Conservation (phyloP, 1,284 basidiomycete genomes). For the Sanghuangporus sanghuang region DNA sequence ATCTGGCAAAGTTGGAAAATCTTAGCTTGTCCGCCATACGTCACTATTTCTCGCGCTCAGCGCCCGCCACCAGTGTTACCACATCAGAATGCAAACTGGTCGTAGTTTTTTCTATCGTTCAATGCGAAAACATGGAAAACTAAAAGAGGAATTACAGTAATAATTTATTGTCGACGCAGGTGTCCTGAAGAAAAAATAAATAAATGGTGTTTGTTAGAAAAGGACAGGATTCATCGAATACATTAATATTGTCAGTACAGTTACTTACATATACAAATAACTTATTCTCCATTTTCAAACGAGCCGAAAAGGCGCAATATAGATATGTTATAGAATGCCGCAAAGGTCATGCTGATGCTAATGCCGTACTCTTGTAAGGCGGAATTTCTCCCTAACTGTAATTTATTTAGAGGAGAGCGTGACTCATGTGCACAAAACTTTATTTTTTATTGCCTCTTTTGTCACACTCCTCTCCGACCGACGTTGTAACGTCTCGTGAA, state of each 20-base stretch:
- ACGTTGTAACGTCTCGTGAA: not conserved
- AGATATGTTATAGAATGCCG: too few relatives aligned
- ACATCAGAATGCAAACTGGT: not conserved
- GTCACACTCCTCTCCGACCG: not conserved
- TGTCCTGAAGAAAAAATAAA: not conserved
- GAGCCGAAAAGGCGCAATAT: too few relatives aligned
- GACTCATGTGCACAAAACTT: not conserved
- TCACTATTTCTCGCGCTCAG: not conserved
- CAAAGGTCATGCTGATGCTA: too few relatives aligned
- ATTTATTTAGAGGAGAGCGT: not conserved
- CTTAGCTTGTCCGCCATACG: not conserved
- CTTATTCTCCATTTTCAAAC: too few relatives aligned
- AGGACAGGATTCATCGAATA: not conserved
- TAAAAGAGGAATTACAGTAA: too few relatives aligned
- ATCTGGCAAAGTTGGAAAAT: not conserved
- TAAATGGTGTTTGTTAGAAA: not conserved
- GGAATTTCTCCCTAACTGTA: not conserved
- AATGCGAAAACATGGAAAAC: not conserved
- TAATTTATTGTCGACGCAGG: too few relatives aligned
- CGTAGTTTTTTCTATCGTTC: too few relatives aligned
- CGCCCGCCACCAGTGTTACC: not conserved
- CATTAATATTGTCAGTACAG: not conserved
- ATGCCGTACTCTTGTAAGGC: not conserved
- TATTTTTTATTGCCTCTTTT: not conserved
- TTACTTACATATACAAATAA: too few relatives aligned